Percentiles rank a stretch among this genome's conserved stretches.
Conservation (phyloP, 352 stramenopile genomes). For the Phytopythium cucurbitacearum region DNA sequence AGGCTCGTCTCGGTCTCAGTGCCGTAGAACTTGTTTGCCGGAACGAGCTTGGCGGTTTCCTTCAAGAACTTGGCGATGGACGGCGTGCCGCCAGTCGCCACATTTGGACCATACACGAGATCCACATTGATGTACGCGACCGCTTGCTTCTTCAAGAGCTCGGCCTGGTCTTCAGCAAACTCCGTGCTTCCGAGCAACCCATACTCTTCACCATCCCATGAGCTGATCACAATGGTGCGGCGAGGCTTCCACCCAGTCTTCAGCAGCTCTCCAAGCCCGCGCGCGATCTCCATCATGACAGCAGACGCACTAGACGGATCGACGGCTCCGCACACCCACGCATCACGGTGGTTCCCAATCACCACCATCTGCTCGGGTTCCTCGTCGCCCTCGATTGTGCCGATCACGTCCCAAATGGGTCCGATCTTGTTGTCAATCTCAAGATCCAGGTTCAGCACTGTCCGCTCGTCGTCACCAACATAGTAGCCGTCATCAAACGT, state of each 20-base stretch:
- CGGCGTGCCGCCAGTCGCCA: constrained; percentile 35
- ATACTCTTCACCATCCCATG: constrained; percentile 75
- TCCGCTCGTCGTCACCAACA: constrained; percentile 52
- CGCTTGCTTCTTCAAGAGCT: constrained; percentile 23
- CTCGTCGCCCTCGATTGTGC: constrained; percentile 50
- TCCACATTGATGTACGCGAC: constrained; percentile 68
- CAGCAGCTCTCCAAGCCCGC: constrained; percentile 45
- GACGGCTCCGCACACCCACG: constrained; percentile 78
- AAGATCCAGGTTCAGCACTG: constrained; percentile 48
- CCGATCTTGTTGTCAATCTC: constrained; percentile 68
- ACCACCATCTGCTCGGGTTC: constrained; percentile 61
- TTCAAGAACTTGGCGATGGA: constrained; percentile 34
- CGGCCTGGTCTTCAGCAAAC: constrained; percentile 37
- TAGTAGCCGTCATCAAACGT: constrained; percentile 51
- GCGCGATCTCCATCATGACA: constrained; percentile 66
- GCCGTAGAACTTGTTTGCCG: constrained; percentile 13
- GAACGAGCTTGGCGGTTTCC: constrained; percentile 24
- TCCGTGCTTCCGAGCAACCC: constrained; percentile 56
- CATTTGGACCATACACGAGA: constrained; percentile 28
- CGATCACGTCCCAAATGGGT: constrained; percentile 87
- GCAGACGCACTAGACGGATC: constrained; percentile 76
- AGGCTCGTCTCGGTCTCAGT: constrained; percentile 8
- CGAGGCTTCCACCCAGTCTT: constrained; percentile 49
- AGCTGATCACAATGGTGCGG: constrained; percentile 64
- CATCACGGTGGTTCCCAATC: constrained; percentile 83